Percentiles rank a stretch among this genome's conserved stretches.
Conservation (phyloP, 352 stramenopile species). For the Pythium brachiatum region DNA sequence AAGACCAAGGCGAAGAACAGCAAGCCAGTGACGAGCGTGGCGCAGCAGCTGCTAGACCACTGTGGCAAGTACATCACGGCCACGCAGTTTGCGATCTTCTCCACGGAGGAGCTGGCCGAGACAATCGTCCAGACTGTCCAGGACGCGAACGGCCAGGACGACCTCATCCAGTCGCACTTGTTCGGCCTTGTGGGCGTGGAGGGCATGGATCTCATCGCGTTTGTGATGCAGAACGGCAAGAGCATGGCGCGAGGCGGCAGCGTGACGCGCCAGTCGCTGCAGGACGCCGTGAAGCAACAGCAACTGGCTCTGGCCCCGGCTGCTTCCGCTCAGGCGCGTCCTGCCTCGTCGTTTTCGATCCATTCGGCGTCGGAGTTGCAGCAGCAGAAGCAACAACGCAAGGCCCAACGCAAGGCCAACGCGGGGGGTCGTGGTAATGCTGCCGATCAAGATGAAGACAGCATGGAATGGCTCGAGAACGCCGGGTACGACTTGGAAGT, state of each 20-base stretch:
- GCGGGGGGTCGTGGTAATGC: slow-evolving; percentile 13
- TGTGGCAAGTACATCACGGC: slow-evolving; percentile 38
- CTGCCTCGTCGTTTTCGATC: slow-evolving; percentile 53
- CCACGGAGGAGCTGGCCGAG: slow-evolving; percentile 60
- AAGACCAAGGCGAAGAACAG: slow-evolving; percentile 23
- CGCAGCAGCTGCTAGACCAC: slow-evolving; percentile 40
- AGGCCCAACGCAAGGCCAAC: slow-evolving; percentile 39
- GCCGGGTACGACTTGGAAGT: slow-evolving; percentile 80
- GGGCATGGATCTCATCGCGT: slow-evolving; percentile 82
- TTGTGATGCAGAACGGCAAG: slow-evolving; percentile 53
- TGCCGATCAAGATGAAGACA: slow-evolving; percentile 29
- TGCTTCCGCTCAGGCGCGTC: background rate
- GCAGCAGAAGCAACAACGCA: slow-evolving; percentile 58
- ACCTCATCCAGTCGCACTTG: slow-evolving; percentile 68
- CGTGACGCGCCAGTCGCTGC: slow-evolving; percentile 39
- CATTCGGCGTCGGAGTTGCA: slow-evolving; percentile 63
- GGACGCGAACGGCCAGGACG: slow-evolving; percentile 44
- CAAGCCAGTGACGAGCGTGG: slow-evolving; percentile 5
- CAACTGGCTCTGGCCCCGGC: slow-evolving; percentile 21
- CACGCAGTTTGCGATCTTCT: slow-evolving; percentile 51
- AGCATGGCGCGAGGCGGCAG: slow-evolving; percentile 23
- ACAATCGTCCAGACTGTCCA: slow-evolving; percentile 65
- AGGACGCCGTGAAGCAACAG: slow-evolving; percentile 44
- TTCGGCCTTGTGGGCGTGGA: slow-evolving; percentile 85
- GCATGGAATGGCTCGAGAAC: slow-evolving; percentile 71